Percentiles rank a stretch among this genome's conserved stretches.
These are phyloP conservation scores for Flaveria ramosissima DNA, from an alignment of 129 eudicot genomes.

Conservation along the genomic window DNA sequence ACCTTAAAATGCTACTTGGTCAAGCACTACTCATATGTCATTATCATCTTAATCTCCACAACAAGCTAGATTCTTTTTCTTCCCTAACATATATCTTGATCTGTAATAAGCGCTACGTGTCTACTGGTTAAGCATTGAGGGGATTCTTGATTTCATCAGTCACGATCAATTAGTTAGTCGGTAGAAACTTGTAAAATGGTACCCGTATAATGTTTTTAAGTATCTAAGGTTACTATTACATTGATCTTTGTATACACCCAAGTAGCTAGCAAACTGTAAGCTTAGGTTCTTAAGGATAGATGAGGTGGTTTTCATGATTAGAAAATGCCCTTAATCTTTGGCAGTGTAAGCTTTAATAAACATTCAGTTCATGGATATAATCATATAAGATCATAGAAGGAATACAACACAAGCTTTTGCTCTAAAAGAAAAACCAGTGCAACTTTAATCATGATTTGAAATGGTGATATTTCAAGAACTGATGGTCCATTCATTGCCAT, in stretches of 20 bases:
- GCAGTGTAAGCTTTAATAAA: constrained; percentile 28
- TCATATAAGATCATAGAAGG: constrained; percentile 33
- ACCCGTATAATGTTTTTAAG: constrained; percentile 12
- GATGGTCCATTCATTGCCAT: constrained; percentile 51
- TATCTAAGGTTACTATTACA: constrained; percentile 19
- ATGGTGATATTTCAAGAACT: constrained; percentile 46
- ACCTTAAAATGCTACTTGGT: constrained; percentile 58
- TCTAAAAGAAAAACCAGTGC: constrained; percentile 41
- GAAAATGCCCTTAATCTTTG: constrained; percentile 27
- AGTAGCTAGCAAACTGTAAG: constrained; percentile 26
- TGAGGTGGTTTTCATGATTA: constrained; percentile 24
- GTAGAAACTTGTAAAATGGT: neutral
- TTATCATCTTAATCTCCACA: constrained; percentile 35
- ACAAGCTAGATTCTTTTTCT: constrained; percentile 25
- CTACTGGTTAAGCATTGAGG: neutral
- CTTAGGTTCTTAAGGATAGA: constrained; percentile 6
- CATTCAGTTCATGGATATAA: constrained; percentile 29
- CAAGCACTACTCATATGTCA: constrained; percentile 39
- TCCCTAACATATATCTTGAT: constrained; percentile 11
- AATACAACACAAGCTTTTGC: constrained; percentile 42
- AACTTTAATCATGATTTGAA: constrained; percentile 45
- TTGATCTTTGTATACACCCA: constrained; percentile 12
- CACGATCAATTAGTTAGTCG: neutral
- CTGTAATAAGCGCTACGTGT: neutral
- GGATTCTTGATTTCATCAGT: constrained; percentile 2